Evolutionary conservation across 2,329 filamentous ascomycete species (phyloP), one percentile per base, ranked within the genome.

Genomic region (Neoascochyta sp.): DNA sequence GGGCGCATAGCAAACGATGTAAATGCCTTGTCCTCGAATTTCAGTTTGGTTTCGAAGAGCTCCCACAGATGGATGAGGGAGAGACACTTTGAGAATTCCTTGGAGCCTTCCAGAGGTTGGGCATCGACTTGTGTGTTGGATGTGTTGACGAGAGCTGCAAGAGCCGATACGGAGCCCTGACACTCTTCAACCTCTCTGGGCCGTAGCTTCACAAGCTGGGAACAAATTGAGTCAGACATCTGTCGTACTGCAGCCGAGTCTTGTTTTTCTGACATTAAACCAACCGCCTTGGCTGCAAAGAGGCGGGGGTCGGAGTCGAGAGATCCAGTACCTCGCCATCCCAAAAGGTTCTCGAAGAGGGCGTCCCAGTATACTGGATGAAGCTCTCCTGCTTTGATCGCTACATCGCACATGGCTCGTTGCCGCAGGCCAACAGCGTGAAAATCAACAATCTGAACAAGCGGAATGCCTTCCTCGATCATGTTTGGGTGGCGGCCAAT

Each of bases 371-470:
- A 86, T 1, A 68, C 54, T 7, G 57, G 49, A 16, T 80, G 76
- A 4, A 96, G 65, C n/a, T 65, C 68, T 0, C 85, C 78, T 1
- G 83, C 83, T 20, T 74, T 73, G 9, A 78, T 66, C 0, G 86
- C 80, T 8, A 96, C 86, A 25, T 89, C 78, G 22, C 80, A 74
- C 50, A 95, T 81, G 3, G 89, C 90, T 44, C 86, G 76, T 10
- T 84, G 82, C 14, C 90, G 76, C n/a, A 93, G 74, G 3, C 92
- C 90, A 12, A 98, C 88, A 20, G 86, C 78, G 57, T 95, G 88
- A 54, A 95, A 98, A 55, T 98, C 92, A 1, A 96, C 86, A 2
- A 78, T 75, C 55, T 96, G 92, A 0, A 96, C 87, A 2, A 96
- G 73, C 22, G 78, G 65, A 34, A 98, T 96, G 0, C 90, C 92